Percentiles rank a stretch among this genome's conserved stretches.
Evolutionary conservation across 1,139 yeast species (phyloP).

Genomic region (Protomyces lactucae-debilis): DNA sequence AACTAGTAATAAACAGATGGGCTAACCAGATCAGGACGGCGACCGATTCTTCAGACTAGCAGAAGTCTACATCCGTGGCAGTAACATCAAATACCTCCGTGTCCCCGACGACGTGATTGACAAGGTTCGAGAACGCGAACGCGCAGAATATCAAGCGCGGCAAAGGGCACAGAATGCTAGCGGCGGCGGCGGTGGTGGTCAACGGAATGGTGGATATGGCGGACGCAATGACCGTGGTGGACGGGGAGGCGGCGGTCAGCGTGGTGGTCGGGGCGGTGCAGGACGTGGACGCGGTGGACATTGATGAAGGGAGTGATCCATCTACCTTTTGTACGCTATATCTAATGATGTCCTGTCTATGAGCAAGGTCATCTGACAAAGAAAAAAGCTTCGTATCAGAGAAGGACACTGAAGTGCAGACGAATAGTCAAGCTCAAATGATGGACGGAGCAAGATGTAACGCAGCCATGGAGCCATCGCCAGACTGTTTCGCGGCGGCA

Average conservation of each 20-base stretch:
- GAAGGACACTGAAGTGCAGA: not conserved
- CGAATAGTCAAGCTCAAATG: too few relatives aligned
- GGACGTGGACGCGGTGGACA: constrained; percentile 25
- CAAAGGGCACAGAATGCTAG: constrained; percentile 29
- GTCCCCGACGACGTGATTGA: constrained; percentile 53
- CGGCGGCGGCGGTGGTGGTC: constrained; percentile 18
- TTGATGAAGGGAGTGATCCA: not conserved
- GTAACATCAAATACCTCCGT: constrained; percentile 63
- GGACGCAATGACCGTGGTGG: constrained; percentile 32
- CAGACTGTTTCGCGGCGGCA: not conserved
- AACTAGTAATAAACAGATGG: not conserved
- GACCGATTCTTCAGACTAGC: constrained; percentile 62
- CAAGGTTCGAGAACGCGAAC: constrained; percentile 66
- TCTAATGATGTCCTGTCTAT: not conserved
- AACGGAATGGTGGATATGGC: constrained; percentile 26
- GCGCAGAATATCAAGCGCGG: constrained; percentile 48
- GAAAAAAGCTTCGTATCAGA: not conserved
- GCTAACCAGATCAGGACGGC: constrained; percentile 44
- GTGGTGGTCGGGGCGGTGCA: constrained; percentile 28
- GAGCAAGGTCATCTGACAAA: not conserved
- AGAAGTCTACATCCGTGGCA: constrained; percentile 82
- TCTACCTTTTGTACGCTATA: not conserved
- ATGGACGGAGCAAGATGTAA: not conserved
- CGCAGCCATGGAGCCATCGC: not conserved
- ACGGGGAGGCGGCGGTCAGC: constrained; percentile 33